phyloP scores from a whole-genome alignment of 2,329 filamentous ascomycete species.

The Trichophyton rubrum region DNA sequence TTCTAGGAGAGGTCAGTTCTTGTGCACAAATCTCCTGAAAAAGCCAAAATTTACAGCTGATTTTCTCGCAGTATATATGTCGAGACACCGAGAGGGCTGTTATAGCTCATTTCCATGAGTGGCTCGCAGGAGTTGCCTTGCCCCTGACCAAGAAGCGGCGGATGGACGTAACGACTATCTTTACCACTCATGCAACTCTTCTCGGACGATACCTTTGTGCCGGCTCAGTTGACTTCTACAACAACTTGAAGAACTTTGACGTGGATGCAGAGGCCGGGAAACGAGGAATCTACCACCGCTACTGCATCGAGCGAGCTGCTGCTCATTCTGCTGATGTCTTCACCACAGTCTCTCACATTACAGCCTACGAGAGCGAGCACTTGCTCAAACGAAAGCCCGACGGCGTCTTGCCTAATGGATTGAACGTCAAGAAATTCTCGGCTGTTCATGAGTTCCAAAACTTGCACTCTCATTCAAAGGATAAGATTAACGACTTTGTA shows the following conservation, averaged over 20 bases:
- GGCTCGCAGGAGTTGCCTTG: slow-evolving; percentile 86
- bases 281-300: slow-evolving; percentile 94
- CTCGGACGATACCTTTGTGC: slow-evolving; percentile 93
- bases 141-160: slow-evolving; percentile 85
- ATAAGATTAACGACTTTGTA: slow-evolving; percentile 97
- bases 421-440: slow-evolving; percentile 97
- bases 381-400: slow-evolving; percentile 95
- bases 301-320: slow-evolving; percentile 92
- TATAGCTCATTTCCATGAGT: slow-evolving; percentile 97
- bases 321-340: slow-evolving; percentile 92
- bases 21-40: neutral
- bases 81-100: slow-evolving; percentile 87
- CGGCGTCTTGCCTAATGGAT: slow-evolving; percentile 85
- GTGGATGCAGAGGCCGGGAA: slow-evolving; percentile 94
- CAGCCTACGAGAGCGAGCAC: slow-evolving; percentile 95
- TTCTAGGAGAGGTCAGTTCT: slow-evolving; percentile 73
- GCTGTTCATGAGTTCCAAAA: slow-evolving; percentile 99
- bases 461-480: slow-evolving; percentile 87
- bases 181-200: slow-evolving; percentile 93
- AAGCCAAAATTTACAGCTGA: neutral
- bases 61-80: slow-evolving; percentile 63
- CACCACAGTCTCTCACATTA: slow-evolving; percentile 97
- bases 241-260: slow-evolving; percentile 94
- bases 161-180: slow-evolving; percentile 95
- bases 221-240: slow-evolving; percentile 97